A percentile compares a stretch with the other conserved stretches of the same genome.
Evolutionary conservation across 345 rosid genomes (phyloP).

Genomic region (Triadica sebifera): DNA sequence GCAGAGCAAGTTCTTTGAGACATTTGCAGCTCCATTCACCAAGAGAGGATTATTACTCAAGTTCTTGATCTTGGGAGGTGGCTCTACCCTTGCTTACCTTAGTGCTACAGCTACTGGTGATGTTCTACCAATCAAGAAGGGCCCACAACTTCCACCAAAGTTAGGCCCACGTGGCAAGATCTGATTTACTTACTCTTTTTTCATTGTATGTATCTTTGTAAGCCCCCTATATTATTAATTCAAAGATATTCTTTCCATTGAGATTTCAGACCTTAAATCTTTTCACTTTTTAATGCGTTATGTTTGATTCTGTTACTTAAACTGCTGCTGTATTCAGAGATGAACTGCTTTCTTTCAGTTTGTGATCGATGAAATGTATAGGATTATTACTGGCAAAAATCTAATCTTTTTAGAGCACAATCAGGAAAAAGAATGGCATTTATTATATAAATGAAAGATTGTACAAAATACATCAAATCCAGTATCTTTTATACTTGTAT

Average conservation of each 20-base stretch:
- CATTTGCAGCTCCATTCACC: constrained; percentile 88
- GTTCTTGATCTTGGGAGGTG: constrained; percentile 87
- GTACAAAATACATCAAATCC: constrained; percentile 18
- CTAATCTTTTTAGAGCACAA: too few species aligned
- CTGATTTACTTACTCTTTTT: constrained; percentile 33
- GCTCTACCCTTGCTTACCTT: constrained; percentile 62
- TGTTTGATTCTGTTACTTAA: background rate
- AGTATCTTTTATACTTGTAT: constrained; percentile 1
- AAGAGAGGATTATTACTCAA: constrained; percentile 93
- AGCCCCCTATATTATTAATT: constrained; percentile 11
- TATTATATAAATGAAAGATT: constrained; percentile 15
- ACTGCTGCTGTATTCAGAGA: background rate
- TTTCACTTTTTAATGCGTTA: background rate
- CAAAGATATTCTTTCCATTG: constrained; percentile 1
- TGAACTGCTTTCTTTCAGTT: background rate
- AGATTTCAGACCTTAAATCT: too few species aligned
- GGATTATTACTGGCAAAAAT: background rate
- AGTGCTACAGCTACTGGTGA: constrained; percentile 69
- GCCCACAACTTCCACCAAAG: constrained; percentile 92
- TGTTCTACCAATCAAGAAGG: constrained; percentile 84
- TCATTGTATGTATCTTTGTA: constrained; percentile 30
- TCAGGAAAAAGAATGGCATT: background rate
- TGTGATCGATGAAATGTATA: background rate
- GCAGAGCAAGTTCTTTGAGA: constrained; percentile 99
- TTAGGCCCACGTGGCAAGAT: constrained; percentile 89